Evolutionary conservation across 2,329 filamentous ascomycete genomes (phyloP), one percentile per base, ranked within the genome.

Genomic region (Curvularia lunata): DNA sequence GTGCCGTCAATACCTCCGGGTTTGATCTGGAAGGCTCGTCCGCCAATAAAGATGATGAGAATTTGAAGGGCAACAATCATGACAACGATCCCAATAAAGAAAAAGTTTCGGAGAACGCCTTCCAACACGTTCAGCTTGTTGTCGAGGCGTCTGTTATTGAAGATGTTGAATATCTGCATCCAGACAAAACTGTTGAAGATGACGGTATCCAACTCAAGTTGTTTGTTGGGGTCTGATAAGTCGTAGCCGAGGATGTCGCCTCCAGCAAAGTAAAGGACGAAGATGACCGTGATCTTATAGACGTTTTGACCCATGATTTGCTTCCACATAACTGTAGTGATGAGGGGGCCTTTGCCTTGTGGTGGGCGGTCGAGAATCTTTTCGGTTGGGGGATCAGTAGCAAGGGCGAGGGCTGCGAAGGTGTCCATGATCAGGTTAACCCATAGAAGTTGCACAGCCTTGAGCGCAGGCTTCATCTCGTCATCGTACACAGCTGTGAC

Each of bases 371-470:
- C 90, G 91, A 98, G 97, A 70, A 97, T 91, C 78, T 97, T 92
- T 74, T 96, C 88, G 73, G 97, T 94, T 16, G 94, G 89, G 10
- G 94, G 94, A 80, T 99, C 98, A 84, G 98, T 98, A 5, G 92
- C 97, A 50, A 99, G 83, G 2, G 94, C 94, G 6, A 95, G 98
- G 30, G 95, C 94, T 30, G 94, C 95, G 48, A 98, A 87, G 77
- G 94, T 94, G 71, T 98, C 95, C 49, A 95, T 98, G 66, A 98
- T 94, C 49, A 98, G 84, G 79, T 98, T 98, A 69, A 98, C 94
- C 94, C 95, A 98, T 47, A 98, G 87, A 25, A 98, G 87, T 80
- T 98, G 95, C 42, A 98, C 95, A 0, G 94, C 94, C 54, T 97
- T 92, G 56, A 98, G 84, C 63, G 92, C 95, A 78, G 98, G 94